These are phyloP conservation scores for Gossypium mustelinum DNA, from an alignment of 345 rosid species.

Conservation along the genomic window DNA sequence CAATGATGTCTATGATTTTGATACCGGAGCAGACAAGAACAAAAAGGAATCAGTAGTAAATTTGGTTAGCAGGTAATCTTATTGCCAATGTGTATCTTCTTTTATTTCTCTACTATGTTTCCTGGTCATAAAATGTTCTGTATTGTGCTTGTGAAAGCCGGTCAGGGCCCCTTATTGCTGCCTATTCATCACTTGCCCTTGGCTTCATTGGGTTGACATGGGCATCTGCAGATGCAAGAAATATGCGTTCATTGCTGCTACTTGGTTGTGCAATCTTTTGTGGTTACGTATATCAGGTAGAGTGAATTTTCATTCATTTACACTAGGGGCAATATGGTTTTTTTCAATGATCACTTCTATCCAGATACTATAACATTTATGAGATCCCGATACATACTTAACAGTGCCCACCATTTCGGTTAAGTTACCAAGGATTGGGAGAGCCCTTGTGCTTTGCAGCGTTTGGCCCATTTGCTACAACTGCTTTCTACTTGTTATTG, in stretches of 20 bases:
- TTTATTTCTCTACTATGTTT: not conserved
- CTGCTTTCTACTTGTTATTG: constrained; percentile 69
- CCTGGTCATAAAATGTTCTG: not conserved
- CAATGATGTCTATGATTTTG: constrained; percentile 94
- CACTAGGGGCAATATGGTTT: not conserved
- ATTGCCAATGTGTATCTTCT: not conserved
- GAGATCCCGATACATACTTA: not conserved
- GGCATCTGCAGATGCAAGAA: constrained; percentile 56
- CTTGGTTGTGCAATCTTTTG: constrained; percentile 62
- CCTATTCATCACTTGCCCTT: constrained; percentile 43
- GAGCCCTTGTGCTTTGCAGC: constrained; percentile 93
- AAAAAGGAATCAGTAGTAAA: constrained; percentile 88
- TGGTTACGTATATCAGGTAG: constrained; percentile 82
- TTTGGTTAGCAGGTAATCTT: constrained; percentile 66
- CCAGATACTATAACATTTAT: not conserved
- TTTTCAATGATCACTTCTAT: not conserved
- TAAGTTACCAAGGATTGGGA: constrained; percentile 90
- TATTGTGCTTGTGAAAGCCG: constrained; percentile 47
- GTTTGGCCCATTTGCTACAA: constrained; percentile 92
- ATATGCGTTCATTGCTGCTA: constrained; percentile 47
- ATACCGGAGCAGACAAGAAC: constrained; percentile 89
- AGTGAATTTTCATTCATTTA: not conserved
- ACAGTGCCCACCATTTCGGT: constrained; percentile 90
- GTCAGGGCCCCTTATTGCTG: constrained; percentile 53
- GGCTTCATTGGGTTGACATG: constrained; percentile 60